phyloP scores from a whole-genome alignment of 768 basidiomycete species.

The Cubamyces sp. region DNA sequence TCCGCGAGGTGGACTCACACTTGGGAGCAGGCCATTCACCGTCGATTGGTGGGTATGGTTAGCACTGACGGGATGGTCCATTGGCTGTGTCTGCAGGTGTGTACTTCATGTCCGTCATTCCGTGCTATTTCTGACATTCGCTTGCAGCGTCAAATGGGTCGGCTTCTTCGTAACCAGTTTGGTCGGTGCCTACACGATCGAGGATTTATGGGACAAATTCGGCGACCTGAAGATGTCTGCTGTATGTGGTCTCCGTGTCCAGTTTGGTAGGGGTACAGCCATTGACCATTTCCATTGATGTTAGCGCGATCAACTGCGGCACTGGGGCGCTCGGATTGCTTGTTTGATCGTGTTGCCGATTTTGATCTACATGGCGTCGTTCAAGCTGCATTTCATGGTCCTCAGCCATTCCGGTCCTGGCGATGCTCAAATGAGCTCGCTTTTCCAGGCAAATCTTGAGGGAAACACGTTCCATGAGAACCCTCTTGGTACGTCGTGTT shows the following conservation, averaged over 20 bases:
- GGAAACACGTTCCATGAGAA: constrained; percentile 94
- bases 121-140: background rate
- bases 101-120: background rate
- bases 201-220: constrained; percentile 98
- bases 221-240: constrained; percentile 91
- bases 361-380: constrained; percentile 89
- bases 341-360: constrained; percentile 91
- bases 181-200: constrained; percentile 94
- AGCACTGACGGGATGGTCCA: constrained; percentile 88
- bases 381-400: constrained; percentile 96
- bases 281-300: background rate
- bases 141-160: constrained; percentile 87
- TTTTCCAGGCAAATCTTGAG: constrained; percentile 95
- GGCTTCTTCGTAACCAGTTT: constrained; percentile 94
- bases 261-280: background rate
- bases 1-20: constrained; percentile 22
- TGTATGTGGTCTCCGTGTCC: constrained; percentile 50
- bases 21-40: constrained; percentile 73
- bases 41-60: constrained; percentile 99
- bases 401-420: constrained; percentile 94
- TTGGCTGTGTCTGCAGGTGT: constrained; percentile 93
- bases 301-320: constrained; percentile 83
- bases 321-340: constrained; percentile 86
- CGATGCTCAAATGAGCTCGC: constrained; percentile 97
- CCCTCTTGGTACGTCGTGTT: constrained; percentile 65